Base-by-base conservation (phyloP, 345 rosid species). In the Eucalyptus erythrocorys region DNA sequence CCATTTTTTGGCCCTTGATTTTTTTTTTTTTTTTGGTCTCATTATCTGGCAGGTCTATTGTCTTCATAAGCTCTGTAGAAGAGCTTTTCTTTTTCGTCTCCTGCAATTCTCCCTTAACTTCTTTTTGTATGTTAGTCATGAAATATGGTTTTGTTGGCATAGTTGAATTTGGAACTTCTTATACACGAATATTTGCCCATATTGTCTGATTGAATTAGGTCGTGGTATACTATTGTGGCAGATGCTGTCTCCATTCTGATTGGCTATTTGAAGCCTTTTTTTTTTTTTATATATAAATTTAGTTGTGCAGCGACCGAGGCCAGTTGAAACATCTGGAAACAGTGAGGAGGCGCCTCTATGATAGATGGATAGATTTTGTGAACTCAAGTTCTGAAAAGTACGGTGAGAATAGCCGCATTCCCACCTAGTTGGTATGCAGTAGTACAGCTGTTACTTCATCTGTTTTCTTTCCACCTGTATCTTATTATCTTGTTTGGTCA, bases 341-440 rank as follows among this genome's bases (percentile, higher is more conserved):
- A 12, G 99, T 96, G 45, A 96, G 95, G 93, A 92, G 95, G 96
- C 95, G 96, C 30, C 90, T 97, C 88, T 93, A 94, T 93, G 96
- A 94, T 91, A 88, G 92, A 40, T 97, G 97, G 98, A 96, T 97
- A 89, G 99, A 97, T 94, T 96, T 96, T 94, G 99, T 97, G 8
- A 97, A 97, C 94, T 92, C 95, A 89, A 95, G 99, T 91, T 93
- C 96, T 90, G 99, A 97, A 93, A 97, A 95, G 88, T 95, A 97
- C 91, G 85, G 94, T 88, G 98, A 97, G 89, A 94, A 90, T 88
- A 98, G 99, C 50, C n/a, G n/a, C n/a, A 96, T 97, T 89, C 99
- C 99, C 71, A 92, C 91, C 34, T 85, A 94, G 50, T 95, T 96
- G 98, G 98, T 97, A 91, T 82, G 42, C 80, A 32, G 80, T 17